These are phyloP conservation scores for Lineolata rhizophorae DNA, from an alignment of 495 filamentous ascomycete species.

Conservation along the genomic window DNA sequence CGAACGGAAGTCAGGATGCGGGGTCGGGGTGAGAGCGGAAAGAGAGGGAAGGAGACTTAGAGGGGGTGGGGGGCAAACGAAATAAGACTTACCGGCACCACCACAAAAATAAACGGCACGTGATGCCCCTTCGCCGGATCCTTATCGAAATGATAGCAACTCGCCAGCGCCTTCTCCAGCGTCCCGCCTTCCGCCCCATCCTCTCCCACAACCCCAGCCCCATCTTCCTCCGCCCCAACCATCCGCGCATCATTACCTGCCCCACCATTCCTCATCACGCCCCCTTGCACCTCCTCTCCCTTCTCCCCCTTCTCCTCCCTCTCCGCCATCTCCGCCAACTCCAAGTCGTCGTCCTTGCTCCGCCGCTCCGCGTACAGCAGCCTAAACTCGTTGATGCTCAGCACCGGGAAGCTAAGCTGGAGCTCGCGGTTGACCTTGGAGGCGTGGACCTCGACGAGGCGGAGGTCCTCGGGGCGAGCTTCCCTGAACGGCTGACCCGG, in stretches of 20 bases:
- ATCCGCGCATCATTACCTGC: no score
- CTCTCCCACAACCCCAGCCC: no score
- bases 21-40: no score
- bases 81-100: conserved; percentile 45
- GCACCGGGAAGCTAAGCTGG: conserved; percentile 35
- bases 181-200: conserved; percentile 32
- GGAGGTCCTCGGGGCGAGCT: conserved; percentile 34
- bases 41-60: conserved; percentile 2
- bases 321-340: conserved; percentile 11
- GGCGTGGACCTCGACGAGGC: conserved; percentile 57
- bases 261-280: no score
- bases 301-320: no score
- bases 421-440: conserved; percentile 67
- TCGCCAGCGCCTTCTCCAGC: conserved; percentile 45
- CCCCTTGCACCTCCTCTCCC: no score
- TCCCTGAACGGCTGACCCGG: background rate
- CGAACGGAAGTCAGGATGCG: no score
- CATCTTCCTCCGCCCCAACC: conserved; percentile 43
- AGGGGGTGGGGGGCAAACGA: no score
- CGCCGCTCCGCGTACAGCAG: conserved; percentile 54
- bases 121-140: conserved; percentile 61
- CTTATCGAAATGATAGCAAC: conserved; percentile 76
- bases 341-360: conserved; percentile 60
- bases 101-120: conserved; percentile 73
- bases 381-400: conserved; percentile 68